Evolutionary conservation across 2,329 filamentous ascomycete species (phyloP), one percentile per base, ranked within the genome.

Genomic region (Ambrosiella beaveri): DNA sequence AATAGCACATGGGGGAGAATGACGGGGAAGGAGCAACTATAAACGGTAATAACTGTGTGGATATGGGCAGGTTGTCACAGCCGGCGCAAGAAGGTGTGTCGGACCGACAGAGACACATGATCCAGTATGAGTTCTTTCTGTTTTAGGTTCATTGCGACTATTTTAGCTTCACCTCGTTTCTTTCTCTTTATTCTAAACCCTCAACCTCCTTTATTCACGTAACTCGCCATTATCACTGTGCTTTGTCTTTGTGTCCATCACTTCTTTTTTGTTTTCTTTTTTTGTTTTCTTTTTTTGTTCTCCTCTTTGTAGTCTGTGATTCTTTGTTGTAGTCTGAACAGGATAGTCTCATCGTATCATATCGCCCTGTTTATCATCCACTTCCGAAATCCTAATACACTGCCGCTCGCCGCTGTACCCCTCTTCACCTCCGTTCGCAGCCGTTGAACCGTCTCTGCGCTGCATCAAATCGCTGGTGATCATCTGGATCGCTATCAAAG

Each of bases 91-190:
- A 47, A 47, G 44, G 44, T 4, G 5, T 47, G 19, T 15, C 19
- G n/a, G 44, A 4, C 44, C n/a, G 44, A 47, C 44, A 47, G 13
- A 47, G n/a, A 47, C n/a, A 47, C n/a, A 47, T 47, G 44, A 47
- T 47, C 15, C n/a, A 47, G 8, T 47, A 17, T 47, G 11, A 17
- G 7, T 13, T 47, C 44, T n/a, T 47, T 15, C 44, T 47, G n/a
- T 47, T 47, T 47, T 47, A 8, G 15, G 44, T 15, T 47, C 19
- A 27, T 17, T 47, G n/a, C 19, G 44, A 47, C 44, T 47, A 47
- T 47, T 47, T 47, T 8, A 63, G 54, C 37, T 57, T 57, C 51
- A 56, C 51, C 39, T 54, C 60, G 59, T 58, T 49, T 61, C 56
- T 59, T 59, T 61, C 57, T 50, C 15, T 54, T 55, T 50, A 40